These are phyloP conservation scores for Toxoplasma gondii DNA, from an alignment of 169 alveolate genomes.

Conservation along the genomic window DNA sequence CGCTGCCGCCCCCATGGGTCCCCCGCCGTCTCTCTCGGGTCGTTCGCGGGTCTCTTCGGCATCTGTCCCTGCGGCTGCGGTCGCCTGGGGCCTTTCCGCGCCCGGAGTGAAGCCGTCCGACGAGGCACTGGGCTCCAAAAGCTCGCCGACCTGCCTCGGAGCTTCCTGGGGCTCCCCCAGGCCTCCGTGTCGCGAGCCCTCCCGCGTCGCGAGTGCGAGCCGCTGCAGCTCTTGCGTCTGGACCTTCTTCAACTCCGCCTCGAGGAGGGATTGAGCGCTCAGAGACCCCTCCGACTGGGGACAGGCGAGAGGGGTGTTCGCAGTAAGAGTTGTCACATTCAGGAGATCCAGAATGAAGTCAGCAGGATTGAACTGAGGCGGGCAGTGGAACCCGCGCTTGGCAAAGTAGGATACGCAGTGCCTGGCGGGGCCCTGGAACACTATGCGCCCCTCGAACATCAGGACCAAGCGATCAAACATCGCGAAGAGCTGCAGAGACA, in stretches of 20 bases:
- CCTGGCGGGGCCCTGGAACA: conserved; percentile 80
- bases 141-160: background rate
- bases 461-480: conserved; percentile 81
- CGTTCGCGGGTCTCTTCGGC: background rate
- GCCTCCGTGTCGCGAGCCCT: background rate
- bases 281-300: conserved; percentile 30
- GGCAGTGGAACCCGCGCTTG: conserved; percentile 72
- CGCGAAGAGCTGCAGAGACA: conserved; percentile 67
- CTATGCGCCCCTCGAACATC: conserved; percentile 76
- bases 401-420: conserved; percentile 71
- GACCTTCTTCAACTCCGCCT: background rate
- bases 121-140: background rate
- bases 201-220: background rate
- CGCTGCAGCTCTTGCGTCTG: background rate
- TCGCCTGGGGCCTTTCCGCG: background rate
- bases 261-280: conserved; percentile 24
- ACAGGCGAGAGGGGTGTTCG: conserved; percentile 9
- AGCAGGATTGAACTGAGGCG: conserved; percentile 76
- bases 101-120: background rate
- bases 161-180: background rate
- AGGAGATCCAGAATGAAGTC: conserved; percentile 72
- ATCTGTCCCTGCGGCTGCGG: background rate
- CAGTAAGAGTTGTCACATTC: conserved; percentile 5
- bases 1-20: background rate
- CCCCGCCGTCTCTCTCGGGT: background rate